Evolutionary conservation across 306 rosid genomes (phyloP).

Genomic region (Fragaria vesca): DNA sequence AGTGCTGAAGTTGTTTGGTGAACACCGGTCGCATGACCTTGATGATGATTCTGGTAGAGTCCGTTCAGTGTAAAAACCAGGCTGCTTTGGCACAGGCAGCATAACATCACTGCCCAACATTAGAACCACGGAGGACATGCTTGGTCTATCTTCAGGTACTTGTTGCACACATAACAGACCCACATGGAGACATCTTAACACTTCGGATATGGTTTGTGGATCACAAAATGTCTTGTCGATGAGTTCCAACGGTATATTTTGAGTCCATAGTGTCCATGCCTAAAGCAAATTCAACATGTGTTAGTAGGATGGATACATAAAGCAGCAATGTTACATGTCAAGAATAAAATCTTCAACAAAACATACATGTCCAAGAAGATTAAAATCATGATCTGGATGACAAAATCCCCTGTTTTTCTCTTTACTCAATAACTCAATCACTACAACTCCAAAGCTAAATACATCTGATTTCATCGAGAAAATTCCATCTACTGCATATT

Average conservation of each 20-base stretch:
- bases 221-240: constrained; percentile 3
- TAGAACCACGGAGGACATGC: constrained; percentile 4
- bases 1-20: neutral
- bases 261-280: constrained; percentile 34
- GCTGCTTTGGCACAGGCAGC: constrained; percentile 21
- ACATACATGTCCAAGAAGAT: constrained; percentile 32
- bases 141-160: constrained; percentile 29
- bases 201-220: neutral
- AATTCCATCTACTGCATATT: constrained; percentile 45
- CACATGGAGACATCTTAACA: constrained; percentile 19
- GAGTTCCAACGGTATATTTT: constrained; percentile 10
- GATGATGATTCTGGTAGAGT: neutral
- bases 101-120: constrained; percentile 17
- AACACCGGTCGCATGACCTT: neutral
- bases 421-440: constrained; percentile 36
- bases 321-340: neutral
- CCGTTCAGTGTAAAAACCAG: constrained; percentile 16
- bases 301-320: neutral
- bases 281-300: neutral
- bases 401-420: constrained; percentile 23
- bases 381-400: constrained; percentile 11
- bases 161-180: constrained; percentile 26
- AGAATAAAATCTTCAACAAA: too few species aligned
- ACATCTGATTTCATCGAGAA: constrained; percentile 45
- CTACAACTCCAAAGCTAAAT: constrained; percentile 42